phyloP scores from a whole-genome alignment of 192 early-diverging fungal species.

The Phlyctochytrium planicorne region DNA sequence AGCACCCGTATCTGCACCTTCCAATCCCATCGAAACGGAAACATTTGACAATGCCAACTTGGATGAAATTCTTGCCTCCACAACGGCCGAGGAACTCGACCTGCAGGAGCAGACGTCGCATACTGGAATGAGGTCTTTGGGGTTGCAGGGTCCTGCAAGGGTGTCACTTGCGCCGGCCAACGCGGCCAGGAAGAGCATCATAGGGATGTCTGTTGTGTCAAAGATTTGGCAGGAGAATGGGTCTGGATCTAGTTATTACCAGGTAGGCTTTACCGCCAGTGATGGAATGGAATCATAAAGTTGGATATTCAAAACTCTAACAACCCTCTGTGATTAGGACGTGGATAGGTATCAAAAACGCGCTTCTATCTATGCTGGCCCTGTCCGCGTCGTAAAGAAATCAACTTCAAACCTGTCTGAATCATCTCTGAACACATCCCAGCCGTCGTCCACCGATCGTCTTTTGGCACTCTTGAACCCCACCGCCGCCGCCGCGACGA shows the following conservation, averaged over 20 bases:
- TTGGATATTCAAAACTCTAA: not conserved
- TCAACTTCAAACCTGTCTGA: too few species aligned
- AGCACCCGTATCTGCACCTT: too few species aligned
- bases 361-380: constrained; percentile 21
- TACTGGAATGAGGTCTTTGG: not conserved
- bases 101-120: not conserved
- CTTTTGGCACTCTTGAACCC: not conserved
- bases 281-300: not conserved
- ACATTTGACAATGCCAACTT: not conserved
- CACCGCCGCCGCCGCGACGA: not conserved
- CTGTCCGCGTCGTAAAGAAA: constrained; percentile 14
- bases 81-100: not conserved
- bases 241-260: not conserved
- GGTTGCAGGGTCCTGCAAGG: too few species aligned
- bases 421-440: too few species aligned
- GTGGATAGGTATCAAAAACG: constrained; percentile 7
- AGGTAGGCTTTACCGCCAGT: not conserved
- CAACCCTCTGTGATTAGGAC: not conserved
- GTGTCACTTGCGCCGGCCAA: too few species aligned
- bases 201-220: not conserved
- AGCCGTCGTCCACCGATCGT: not conserved
- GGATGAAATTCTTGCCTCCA: not conserved
- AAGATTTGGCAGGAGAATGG: not conserved
- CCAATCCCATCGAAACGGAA: too few species aligned
- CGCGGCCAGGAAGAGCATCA: not conserved